These are phyloP conservation scores for Cladophialophora bantiana DNA, from an alignment of 2,329 filamentous ascomycete genomes.

Conservation along the genomic window DNA sequence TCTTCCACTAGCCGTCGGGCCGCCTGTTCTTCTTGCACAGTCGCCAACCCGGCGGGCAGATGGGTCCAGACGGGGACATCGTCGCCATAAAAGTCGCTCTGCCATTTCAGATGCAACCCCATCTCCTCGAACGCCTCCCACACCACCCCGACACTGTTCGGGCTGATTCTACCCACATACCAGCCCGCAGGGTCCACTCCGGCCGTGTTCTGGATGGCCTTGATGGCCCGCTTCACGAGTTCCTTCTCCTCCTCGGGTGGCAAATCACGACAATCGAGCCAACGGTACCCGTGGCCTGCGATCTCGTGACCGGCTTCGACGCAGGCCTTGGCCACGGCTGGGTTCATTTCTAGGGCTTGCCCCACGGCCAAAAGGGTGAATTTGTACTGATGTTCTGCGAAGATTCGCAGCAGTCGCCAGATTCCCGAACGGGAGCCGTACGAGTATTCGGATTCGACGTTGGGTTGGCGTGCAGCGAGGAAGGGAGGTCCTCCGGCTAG, in stretches of 20 bases:
- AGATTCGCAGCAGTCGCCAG: neutral
- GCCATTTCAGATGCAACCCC: neutral
- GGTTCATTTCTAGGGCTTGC: neutral
- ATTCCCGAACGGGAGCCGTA: neutral
- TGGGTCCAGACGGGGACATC: neutral
- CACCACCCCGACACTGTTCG: slow-evolving; percentile 2
- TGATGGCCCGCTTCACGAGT: neutral
- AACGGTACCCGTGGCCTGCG: slow-evolving; percentile 1
- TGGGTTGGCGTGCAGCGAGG: neutral
- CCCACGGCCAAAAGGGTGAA: neutral
- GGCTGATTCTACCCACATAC: neutral
- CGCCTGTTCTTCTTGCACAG: neutral
- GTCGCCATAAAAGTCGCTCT: slow-evolving; percentile 5
- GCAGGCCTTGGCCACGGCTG: neutral
- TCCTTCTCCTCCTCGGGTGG: neutral
- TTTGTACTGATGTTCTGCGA: neutral
- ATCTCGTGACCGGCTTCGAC: neutral
- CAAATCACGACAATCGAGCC: neutral
- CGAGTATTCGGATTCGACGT: slow-evolving; percentile 3
- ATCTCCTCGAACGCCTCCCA: slow-evolving; percentile 1
- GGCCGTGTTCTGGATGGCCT: neutral
- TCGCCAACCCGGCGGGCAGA: neutral
- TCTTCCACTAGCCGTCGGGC: neutral
- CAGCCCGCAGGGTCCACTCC: neutral
- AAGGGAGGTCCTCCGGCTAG: neutral